Evolutionary conservation across 768 basidiomycete species (phyloP), one percentile per base, ranked within the genome.

Genomic region (Russula foetens): DNA sequence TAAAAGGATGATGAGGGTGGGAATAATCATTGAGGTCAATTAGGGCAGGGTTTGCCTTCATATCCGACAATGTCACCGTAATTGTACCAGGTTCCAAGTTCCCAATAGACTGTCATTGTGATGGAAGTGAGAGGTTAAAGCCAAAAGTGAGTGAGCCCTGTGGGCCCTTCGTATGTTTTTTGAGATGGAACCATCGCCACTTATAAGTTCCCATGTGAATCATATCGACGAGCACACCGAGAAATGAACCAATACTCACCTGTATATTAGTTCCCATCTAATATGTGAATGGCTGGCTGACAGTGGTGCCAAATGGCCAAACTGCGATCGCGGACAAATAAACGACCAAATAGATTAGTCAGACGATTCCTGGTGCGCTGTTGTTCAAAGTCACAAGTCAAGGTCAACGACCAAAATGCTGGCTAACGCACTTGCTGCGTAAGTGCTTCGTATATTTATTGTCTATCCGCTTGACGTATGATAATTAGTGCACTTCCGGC

Each of bases 381-480:
- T 19, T 17, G 39, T 41, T 41, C 14, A 41, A 35, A 35, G 35
- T 35, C 2, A 3, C 2, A 3, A 4, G 35, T 39, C 33, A 14
- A 44, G 7, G n/a, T 12, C 56, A 31, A 50, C 15, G 39, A 21
- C 35, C 64, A 66, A 62, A 55, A 83, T 83, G 82, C 15, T 66
- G 35, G 65, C 63, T 23, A 78, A 84, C 70, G 86, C 88, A 66
- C 80, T 93, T 56, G 86, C 90, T 71, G 81, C 84, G 90, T 91
- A 71, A 70, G 88, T 83, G 19, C 53, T 38, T 38, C 31, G 15
- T 45, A 43, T 39, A 2, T 3, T 21, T 12, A 11, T 3, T n/a
- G 9, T 48, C 45, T 50, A 53, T 26, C 24, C 63, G 65, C 68
- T 64, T 39, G 50, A 45, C 45, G 2, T n/a, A 43, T 6, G 7